Percentiles rank a stretch among this genome's conserved stretches.
Conservation (phyloP, 2,329 filamentous ascomycete genomes). For the Geoglossum cookeanum region DNA sequence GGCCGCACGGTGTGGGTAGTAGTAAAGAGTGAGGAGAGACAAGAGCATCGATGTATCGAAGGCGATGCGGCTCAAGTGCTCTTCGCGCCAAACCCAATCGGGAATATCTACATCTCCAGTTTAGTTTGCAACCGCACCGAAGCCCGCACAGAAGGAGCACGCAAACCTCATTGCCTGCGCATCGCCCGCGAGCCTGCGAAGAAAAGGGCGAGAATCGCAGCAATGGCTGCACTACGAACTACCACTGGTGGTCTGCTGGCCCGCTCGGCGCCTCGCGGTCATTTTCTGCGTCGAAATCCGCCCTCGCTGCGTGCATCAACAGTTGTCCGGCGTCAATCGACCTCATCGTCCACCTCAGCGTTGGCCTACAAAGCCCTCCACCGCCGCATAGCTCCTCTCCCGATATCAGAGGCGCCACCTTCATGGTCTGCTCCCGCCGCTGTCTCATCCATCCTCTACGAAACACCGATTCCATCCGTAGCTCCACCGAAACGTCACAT, state of each 20-base stretch:
- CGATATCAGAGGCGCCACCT: slow-evolving; percentile 52
- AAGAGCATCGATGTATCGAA: background rate
- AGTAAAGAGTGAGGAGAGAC: background rate
- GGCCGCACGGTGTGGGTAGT: background rate
- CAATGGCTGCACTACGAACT: slow-evolving; percentile 25
- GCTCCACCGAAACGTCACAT: slow-evolving; percentile 84
- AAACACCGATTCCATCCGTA: slow-evolving; percentile 71
- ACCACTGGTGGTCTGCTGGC: slow-evolving; percentile 16
- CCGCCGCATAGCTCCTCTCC: slow-evolving; percentile 68
- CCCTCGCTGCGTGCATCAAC: slow-evolving; percentile 9
- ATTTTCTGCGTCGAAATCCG: background rate
- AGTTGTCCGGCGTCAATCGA: slow-evolving; percentile 15
- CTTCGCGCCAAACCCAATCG: background rate
- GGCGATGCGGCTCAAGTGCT: background rate
- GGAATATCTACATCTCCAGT: background rate
- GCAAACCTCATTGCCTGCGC: background rate
- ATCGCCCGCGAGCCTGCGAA: background rate
- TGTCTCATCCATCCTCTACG: slow-evolving; percentile 96
- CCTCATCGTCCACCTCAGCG: slow-evolving; percentile 64
- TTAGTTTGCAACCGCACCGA: background rate
- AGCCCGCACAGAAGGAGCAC: background rate
- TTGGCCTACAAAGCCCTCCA: slow-evolving; percentile 95
- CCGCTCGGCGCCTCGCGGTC: background rate
- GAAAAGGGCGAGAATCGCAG: slow-evolving; percentile 8
- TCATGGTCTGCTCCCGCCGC: slow-evolving; percentile 82